Percentiles rank a stretch among this genome's conserved stretches.
Evolutionary conservation across 1,139 yeast species (phyloP).

Genomic region (Entelexis sorbosivorans): DNA sequence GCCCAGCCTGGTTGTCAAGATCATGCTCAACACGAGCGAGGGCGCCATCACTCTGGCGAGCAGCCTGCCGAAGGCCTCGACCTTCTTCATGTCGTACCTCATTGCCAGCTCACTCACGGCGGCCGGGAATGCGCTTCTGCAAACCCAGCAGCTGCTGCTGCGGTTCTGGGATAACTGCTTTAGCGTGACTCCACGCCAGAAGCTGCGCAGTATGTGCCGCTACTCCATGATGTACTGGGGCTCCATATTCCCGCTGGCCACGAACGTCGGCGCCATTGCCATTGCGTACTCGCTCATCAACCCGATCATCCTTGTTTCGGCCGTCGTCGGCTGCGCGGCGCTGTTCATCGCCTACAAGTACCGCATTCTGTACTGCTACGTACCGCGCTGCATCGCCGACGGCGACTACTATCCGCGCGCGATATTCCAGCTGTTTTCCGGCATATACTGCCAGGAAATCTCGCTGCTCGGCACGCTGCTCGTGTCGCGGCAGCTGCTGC

Average conservation of each 20-base stretch:
- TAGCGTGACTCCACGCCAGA: conserved; percentile 48
- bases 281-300: conserved; percentile 66
- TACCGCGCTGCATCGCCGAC: conserved; percentile 27
- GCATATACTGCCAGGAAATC: conserved; percentile 67
- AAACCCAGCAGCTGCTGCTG: conserved; percentile 13
- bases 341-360: conserved; percentile 60
- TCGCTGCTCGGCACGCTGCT: conserved; percentile 50
- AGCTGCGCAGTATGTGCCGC: conserved; percentile 37
- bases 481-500: conserved; percentile 17
- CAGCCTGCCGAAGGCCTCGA: conserved; percentile 81
- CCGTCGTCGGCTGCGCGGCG: conserved; percentile 47
- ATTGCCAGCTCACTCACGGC: conserved; percentile 29
- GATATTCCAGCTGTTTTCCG: conserved; percentile 61
- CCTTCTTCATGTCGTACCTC: conserved; percentile 57
- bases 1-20: conserved; percentile 44
- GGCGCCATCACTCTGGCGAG: conserved; percentile 40
- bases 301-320: conserved; percentile 59
- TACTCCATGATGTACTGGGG: conserved; percentile 59
- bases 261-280: conserved; percentile 68
- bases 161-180: conserved; percentile 9
- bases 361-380: conserved; percentile 41
- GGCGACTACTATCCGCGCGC: conserved; percentile 50
- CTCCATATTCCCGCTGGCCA: conserved; percentile 58
- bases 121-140: conserved; percentile 22
- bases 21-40: conserved; percentile 22